Conservation (phyloP, 176 grass and related monocot genomes). For the Aechmea fasciata region DNA sequence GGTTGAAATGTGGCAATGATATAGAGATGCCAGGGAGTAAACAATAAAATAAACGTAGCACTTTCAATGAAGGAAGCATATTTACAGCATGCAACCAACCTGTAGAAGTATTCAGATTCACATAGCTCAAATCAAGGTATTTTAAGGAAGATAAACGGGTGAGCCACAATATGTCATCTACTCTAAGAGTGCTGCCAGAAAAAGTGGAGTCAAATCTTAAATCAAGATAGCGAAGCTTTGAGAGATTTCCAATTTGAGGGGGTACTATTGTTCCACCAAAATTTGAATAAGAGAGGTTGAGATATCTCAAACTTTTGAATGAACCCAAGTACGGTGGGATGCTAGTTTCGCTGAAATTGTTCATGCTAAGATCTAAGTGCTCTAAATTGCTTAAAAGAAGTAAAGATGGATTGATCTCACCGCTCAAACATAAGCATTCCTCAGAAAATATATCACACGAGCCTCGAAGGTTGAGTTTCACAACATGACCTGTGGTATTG, state of each 20-base stretch:
- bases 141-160: slow-evolving; percentile 3
- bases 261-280: slow-evolving; percentile 23
- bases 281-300: background rate
- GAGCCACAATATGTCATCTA: slow-evolving; percentile 17
- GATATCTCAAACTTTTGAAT: slow-evolving; percentile 4
- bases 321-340: slow-evolving; percentile 14
- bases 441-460: background rate
- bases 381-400: background rate
- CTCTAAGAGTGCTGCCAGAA: background rate
- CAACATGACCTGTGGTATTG: slow-evolving; percentile 16
- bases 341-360: background rate
- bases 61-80: slow-evolving; percentile 12
- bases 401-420: slow-evolving; percentile 24
- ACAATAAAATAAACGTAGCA: rapidly evolving
- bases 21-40: background rate
- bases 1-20: background rate
- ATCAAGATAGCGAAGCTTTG: slow-evolving; percentile 17
- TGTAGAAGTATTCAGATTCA: background rate
- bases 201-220: background rate
- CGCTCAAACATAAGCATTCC: background rate
- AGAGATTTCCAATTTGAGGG: slow-evolving; percentile 28
- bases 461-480: slow-evolving; percentile 3
- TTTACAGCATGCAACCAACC: slow-evolving; percentile 25
- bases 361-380: slow-evolving; percentile 7
- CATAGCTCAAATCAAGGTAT: background rate